phyloP scores from a whole-genome alignment of 768 basidiomycete species.

The Nevesoporus exiguus region DNA sequence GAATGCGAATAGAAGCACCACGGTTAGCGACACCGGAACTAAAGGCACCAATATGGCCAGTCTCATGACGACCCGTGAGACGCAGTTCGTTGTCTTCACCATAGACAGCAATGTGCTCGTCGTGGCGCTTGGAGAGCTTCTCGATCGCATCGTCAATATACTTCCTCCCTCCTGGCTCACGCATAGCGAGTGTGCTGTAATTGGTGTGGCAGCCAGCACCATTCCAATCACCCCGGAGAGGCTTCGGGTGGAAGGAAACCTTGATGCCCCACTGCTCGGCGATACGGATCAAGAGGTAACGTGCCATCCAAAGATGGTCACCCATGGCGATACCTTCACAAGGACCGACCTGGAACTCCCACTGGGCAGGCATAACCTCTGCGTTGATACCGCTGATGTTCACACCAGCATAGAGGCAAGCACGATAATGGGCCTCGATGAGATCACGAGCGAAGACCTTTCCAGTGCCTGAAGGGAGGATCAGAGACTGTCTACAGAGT shows the following conservation, averaged over 20 bases:
- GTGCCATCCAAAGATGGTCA: constrained; percentile 99
- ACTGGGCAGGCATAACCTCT: constrained; percentile 99
- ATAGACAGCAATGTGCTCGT: constrained; percentile 95
- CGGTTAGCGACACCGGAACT: constrained; percentile 96
- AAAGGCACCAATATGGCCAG: constrained; percentile 88
- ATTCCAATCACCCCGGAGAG: constrained; percentile 97
- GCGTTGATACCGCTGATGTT: constrained; percentile 99
- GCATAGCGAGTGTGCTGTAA: constrained; percentile 93
- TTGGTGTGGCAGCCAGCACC: constrained; percentile 99
- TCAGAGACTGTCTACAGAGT: constrained; percentile 2
- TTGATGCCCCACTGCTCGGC: constrained; percentile 98
- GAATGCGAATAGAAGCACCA: constrained; percentile 95
- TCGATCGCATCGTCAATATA: constrained; percentile 88
- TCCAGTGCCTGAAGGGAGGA: constrained; percentile 66
- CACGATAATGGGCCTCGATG: constrained; percentile 98
- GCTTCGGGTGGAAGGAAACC: constrained; percentile 99
- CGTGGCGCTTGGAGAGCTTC: constrained; percentile 87
- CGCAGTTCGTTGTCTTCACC: constrained; percentile 97
- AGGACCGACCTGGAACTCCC: constrained; percentile 99
- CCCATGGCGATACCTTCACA: constrained; percentile 98
- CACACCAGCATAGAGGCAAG: constrained; percentile 91
- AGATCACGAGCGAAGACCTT: constrained; percentile 98
- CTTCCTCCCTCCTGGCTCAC: constrained; percentile 91
- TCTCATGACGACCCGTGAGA: constrained; percentile 96
- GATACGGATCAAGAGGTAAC: constrained; percentile 91